A percentile compares a stretch with the other conserved stretches of the same genome.
Conservation (phyloP, 2,329 filamentous ascomycete species). For the Stemphylium lycopersici region DNA sequence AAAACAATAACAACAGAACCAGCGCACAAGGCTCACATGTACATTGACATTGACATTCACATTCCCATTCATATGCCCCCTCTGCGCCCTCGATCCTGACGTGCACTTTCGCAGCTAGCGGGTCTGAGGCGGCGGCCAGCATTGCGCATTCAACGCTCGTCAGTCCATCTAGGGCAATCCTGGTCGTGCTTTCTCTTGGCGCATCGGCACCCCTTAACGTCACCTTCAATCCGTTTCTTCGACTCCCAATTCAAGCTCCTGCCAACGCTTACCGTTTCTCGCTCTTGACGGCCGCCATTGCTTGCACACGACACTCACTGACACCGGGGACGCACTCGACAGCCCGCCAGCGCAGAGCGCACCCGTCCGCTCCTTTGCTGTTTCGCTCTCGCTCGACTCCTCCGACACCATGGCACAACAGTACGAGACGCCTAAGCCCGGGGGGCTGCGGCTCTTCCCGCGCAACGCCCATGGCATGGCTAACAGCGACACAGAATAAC, state of each 20-base stretch:
- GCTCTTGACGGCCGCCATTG: neutral
- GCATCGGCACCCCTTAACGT: conserved; percentile 24
- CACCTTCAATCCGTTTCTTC: conserved; percentile 23
- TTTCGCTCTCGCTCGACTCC: conserved; percentile 16
- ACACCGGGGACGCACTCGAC: neutral
- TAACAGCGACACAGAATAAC: conserved; percentile 42
- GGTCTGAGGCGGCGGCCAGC: conserved; percentile 10
- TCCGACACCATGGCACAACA: conserved; percentile 42
- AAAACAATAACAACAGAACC: neutral
- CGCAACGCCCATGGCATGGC: conserved; percentile 13
- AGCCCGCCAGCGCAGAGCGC: conserved; percentile 20
- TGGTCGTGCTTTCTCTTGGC: conserved; percentile 19
- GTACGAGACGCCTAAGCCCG: conserved; percentile 29
- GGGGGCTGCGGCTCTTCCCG: neutral
- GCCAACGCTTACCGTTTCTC: conserved; percentile 12
- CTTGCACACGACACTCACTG: conserved; percentile 11
- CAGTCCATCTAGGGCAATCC: conserved; percentile 14
- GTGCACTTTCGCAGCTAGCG: neutral
- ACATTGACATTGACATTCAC: neutral
- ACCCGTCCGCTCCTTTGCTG: conserved; percentile 23
- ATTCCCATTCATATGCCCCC: neutral
- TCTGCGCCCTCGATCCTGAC: neutral
- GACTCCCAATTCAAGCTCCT: conserved; percentile 20
- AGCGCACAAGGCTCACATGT: neutral
- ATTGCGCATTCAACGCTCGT: conserved; percentile 18